phyloP scores from a whole-genome alignment of 305 asterid species.

The Fraxinus floribunda region DNA sequence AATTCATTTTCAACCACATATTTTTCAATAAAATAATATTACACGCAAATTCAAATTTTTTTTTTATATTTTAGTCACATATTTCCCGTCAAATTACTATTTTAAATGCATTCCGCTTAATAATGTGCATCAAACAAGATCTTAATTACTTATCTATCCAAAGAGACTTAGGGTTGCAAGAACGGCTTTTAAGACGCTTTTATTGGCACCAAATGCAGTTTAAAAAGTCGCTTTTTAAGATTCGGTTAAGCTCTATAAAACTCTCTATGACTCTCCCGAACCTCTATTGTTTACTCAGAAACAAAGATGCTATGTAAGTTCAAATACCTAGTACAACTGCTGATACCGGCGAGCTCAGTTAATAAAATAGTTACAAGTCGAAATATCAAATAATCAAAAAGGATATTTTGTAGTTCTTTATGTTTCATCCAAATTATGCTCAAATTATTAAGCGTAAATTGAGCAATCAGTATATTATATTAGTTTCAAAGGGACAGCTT shows the following conservation, averaged over 20 bases:
- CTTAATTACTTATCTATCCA: background rate
- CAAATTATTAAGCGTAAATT: background rate
- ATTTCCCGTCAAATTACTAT: too few relatives aligned
- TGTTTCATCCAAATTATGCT: background rate
- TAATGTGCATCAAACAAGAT: too few relatives aligned
- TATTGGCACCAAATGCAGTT: background rate
- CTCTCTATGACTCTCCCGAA: background rate
- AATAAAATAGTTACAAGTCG: background rate
- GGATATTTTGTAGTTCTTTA: too few relatives aligned
- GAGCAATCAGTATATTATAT: background rate
- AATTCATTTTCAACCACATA: too few relatives aligned
- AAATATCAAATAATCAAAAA: background rate
- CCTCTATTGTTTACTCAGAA: background rate
- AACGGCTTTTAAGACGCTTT: background rate
- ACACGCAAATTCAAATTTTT: too few relatives aligned
- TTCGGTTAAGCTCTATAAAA: background rate
- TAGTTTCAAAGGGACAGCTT: background rate
- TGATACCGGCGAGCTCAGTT: background rate
- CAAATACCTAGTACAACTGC: background rate
- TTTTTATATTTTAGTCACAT: too few relatives aligned
- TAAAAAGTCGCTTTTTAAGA: background rate
- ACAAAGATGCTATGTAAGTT: background rate
- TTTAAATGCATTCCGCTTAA: too few relatives aligned
- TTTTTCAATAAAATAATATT: too few relatives aligned
- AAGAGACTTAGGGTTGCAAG: background rate